Evolutionary conservation across 2,329 filamentous ascomycete genomes (phyloP).

Genomic region (Colletotrichum musae): DNA sequence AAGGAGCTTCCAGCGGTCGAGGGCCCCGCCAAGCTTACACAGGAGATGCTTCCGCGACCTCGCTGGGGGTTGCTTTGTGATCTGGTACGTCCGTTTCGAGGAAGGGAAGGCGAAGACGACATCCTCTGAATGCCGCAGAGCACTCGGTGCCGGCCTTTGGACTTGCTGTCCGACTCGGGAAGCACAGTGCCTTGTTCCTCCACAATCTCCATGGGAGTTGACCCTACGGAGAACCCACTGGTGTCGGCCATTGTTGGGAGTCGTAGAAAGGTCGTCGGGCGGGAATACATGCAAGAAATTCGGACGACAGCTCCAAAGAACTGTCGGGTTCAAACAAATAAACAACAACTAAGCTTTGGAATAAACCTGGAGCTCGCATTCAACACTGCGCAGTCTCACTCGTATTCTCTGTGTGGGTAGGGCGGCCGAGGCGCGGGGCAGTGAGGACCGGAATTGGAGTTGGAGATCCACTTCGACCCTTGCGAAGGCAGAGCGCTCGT

Average conservation of each 20-base stretch:
- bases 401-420: constrained; percentile 2
- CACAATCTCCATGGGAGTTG: constrained; percentile 42
- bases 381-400: constrained; percentile 13
- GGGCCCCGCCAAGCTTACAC: constrained; percentile 65
- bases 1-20: constrained; percentile 49
- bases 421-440: constrained; percentile 25
- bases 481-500: constrained; percentile 28
- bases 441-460: constrained; percentile 17
- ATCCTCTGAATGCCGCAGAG: constrained; percentile 84
- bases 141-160: constrained; percentile 78
- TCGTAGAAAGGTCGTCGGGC: constrained; percentile 5
- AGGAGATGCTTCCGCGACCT: constrained; percentile 65
- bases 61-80: constrained; percentile 80
- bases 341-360: not conserved
- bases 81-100: constrained; percentile 73
- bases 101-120: constrained; percentile 82
- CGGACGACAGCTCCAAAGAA: no score
- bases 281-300: constrained; percentile 14
- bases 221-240: constrained; percentile 15
- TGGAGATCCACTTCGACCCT: constrained; percentile 26
- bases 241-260: constrained; percentile 34
- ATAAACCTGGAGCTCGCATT: not conserved
- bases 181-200: constrained; percentile 45
- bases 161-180: constrained; percentile 63
- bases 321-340: not conserved